Conservation (phyloP, 2,329 filamentous ascomycete species). For the Aurifilum marmelostoma region DNA sequence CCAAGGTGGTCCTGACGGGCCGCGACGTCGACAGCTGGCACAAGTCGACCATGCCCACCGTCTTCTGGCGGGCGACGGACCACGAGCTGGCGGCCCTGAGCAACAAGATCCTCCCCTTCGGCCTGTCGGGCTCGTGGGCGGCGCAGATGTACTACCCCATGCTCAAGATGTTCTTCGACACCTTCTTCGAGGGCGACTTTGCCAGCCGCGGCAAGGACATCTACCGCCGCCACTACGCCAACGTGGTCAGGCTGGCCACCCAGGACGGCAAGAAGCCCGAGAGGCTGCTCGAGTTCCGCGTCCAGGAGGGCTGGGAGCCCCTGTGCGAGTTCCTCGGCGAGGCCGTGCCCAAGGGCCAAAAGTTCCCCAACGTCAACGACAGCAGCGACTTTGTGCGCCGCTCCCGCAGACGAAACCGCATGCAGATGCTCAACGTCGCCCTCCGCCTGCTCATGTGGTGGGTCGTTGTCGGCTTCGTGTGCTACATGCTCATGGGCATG, state of each 20-base stretch:
- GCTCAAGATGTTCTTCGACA: slow-evolving; percentile 70
- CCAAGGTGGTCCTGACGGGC: slow-evolving; percentile 70
- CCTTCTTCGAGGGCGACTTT: slow-evolving; percentile 71
- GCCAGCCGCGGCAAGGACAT: slow-evolving; percentile 65
- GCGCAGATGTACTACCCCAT: slow-evolving; percentile 71
- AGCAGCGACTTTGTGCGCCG: slow-evolving; percentile 31
- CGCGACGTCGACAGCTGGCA: slow-evolving; percentile 68
- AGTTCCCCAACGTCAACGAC: slow-evolving; percentile 32
- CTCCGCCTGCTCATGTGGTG: slow-evolving; percentile 32
- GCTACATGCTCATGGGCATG: slow-evolving; percentile 30
- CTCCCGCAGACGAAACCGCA: slow-evolving; percentile 32
- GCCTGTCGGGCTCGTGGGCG: slow-evolving; percentile 64
- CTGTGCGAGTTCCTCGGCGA: slow-evolving; percentile 30
- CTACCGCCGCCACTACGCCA: slow-evolving; percentile 45
- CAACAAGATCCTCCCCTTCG: slow-evolving; percentile 40
- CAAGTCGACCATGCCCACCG: slow-evolving; percentile 66
- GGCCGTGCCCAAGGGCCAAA: slow-evolving; percentile 29
- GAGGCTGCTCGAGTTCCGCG: slow-evolving; percentile 30
- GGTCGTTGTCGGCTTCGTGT: slow-evolving; percentile 29
- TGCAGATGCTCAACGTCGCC: slow-evolving; percentile 33
- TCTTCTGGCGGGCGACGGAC: slow-evolving; percentile 69
- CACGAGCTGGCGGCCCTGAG: slow-evolving; percentile 49
- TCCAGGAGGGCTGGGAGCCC: slow-evolving; percentile 30
- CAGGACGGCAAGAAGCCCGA: slow-evolving; percentile 42
- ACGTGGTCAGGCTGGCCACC: slow-evolving; percentile 40